A percentile compares a stretch with the other conserved stretches of the same genome.
These are phyloP conservation scores for Daedaleopsis sinensis DNA, from an alignment of 768 basidiomycete genomes.

Conservation along the genomic window DNA sequence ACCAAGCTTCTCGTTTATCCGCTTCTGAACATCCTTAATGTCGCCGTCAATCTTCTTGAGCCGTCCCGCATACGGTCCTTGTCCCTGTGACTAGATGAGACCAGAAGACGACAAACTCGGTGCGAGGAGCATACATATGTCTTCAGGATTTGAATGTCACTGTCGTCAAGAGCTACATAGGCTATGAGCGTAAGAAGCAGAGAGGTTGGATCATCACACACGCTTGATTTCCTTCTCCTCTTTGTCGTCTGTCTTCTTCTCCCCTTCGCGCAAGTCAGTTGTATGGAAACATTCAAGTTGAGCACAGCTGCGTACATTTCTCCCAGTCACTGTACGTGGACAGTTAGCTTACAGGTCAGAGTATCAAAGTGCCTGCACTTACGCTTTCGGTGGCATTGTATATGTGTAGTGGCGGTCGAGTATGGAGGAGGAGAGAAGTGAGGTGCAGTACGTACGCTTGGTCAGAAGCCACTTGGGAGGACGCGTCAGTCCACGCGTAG, in stretches of 20 bases:
- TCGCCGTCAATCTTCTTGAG: constrained; percentile 90
- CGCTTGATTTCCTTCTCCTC: constrained; percentile 85
- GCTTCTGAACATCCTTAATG: constrained; percentile 94
- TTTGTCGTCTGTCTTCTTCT: constrained; percentile 86
- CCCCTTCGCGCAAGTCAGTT: constrained; percentile 49
- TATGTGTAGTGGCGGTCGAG: constrained; percentile 27
- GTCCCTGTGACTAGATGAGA: constrained; percentile 61
- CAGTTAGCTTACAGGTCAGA: not conserved
- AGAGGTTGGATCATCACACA: constrained; percentile 9
- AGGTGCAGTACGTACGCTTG: constrained; percentile 16
- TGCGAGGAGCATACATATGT: constrained; percentile 73
- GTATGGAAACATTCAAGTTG: not conserved
- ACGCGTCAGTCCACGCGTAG: constrained; percentile 37
- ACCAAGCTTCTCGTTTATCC: constrained; percentile 98
- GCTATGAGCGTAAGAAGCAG: not conserved
- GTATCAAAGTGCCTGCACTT: constrained; percentile 37
- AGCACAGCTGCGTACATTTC: constrained; percentile 68
- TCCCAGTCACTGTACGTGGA: constrained; percentile 84
- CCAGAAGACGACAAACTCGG: not conserved
- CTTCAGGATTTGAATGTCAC: constrained; percentile 98
- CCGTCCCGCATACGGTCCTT: constrained; percentile 93
- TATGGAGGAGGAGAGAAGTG: constrained; percentile 25
- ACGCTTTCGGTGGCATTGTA: constrained; percentile 94
- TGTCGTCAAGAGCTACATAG: constrained; percentile 86
- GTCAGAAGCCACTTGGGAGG: constrained; percentile 20